Percentiles rank a stretch among this genome's conserved stretches.
Conservation (phyloP, 345 rosid species). For the Eucalyptus curtisii region DNA sequence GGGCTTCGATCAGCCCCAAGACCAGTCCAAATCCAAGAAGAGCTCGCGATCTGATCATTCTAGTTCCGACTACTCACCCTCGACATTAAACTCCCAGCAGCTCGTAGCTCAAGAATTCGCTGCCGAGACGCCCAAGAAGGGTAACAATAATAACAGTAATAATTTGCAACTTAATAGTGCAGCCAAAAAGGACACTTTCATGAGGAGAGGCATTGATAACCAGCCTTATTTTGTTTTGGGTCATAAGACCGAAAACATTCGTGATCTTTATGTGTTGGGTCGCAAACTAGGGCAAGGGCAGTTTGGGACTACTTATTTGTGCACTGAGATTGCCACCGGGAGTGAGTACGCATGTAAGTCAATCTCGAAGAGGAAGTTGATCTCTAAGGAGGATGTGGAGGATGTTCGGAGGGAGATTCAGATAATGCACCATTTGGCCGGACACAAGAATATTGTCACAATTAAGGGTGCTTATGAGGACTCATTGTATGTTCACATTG, state of each 20-base stretch:
- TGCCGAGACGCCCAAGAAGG: conserved; percentile 21
- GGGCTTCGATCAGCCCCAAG: conserved; percentile 74
- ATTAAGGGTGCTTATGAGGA: conserved; percentile 98
- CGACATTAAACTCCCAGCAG: conserved; percentile 23
- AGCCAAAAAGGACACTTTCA: conserved; percentile 33
- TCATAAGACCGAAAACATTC: conserved; percentile 75
- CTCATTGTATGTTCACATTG: conserved; percentile 70
- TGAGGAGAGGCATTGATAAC: conserved; percentile 63
- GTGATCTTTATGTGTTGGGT: conserved; percentile 74
- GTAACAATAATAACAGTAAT: neutral
- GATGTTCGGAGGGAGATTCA: conserved; percentile 96
- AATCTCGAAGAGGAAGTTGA: conserved; percentile 86
- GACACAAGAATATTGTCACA: conserved; percentile 85
- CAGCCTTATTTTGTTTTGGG: conserved; percentile 76
- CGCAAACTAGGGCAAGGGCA: conserved; percentile 95
- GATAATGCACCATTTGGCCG: conserved; percentile 99
- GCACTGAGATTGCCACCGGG: conserved; percentile 56
- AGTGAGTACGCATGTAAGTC: conserved; percentile 94
- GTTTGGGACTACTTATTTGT: conserved; percentile 87
- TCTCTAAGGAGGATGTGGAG: conserved; percentile 89
- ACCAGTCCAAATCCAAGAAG: conserved; percentile 26
- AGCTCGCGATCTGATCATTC: conserved; percentile 25
- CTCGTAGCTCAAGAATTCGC: conserved; percentile 13
- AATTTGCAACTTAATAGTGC: conserved; percentile 20
- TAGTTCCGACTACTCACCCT: conserved; percentile 27